Evolutionary conservation across 495 filamentous ascomycete species (phyloP).

Genomic region (Aspergillus kassunensis): DNA sequence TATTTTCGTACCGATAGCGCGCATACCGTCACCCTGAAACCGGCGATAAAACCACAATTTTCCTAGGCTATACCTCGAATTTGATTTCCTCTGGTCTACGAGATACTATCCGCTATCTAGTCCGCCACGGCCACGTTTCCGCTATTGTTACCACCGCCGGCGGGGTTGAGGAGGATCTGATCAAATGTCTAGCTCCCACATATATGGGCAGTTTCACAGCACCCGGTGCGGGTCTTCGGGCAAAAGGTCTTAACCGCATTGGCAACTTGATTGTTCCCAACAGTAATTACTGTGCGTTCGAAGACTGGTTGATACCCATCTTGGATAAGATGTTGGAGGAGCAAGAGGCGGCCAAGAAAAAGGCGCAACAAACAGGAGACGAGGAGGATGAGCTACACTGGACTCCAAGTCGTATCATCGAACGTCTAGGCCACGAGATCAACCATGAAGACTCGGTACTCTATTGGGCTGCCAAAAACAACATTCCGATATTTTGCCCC

Average conservation of each 20-base stretch:
- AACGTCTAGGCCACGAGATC: constrained; percentile 84
- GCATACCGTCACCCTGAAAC: constrained; percentile 72
- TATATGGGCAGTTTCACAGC: constrained; percentile 84
- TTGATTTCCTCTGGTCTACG: constrained; percentile 93
- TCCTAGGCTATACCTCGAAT: constrained; percentile 95
- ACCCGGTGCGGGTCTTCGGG: constrained; percentile 67
- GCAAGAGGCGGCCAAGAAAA: constrained; percentile 67
- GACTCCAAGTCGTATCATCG: constrained; percentile 87
- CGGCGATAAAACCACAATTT: constrained; percentile 76
- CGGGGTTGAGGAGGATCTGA: constrained; percentile 96
- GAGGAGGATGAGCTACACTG: constrained; percentile 72
- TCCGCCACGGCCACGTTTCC: constrained; percentile 85
- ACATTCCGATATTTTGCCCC: constrained; percentile 95
- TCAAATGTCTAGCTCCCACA: constrained; percentile 93
- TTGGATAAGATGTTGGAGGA: constrained; percentile 87
- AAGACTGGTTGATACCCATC: constrained; percentile 95
- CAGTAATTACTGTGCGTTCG: constrained; percentile 92
- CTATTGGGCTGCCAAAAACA: constrained; percentile 92
- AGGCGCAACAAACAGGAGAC: constrained; percentile 40
- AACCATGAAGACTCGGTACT: constrained; percentile 82
- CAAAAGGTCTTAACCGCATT: constrained; percentile 87
- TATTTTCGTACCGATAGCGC: constrained; percentile 43
- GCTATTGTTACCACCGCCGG: constrained; percentile 93
- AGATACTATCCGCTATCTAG: constrained; percentile 86
- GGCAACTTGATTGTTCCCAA: constrained; percentile 97